Conservation (phyloP, 1,284 basidiomycete species). For the Microbotryomycetes sp. region DNA sequence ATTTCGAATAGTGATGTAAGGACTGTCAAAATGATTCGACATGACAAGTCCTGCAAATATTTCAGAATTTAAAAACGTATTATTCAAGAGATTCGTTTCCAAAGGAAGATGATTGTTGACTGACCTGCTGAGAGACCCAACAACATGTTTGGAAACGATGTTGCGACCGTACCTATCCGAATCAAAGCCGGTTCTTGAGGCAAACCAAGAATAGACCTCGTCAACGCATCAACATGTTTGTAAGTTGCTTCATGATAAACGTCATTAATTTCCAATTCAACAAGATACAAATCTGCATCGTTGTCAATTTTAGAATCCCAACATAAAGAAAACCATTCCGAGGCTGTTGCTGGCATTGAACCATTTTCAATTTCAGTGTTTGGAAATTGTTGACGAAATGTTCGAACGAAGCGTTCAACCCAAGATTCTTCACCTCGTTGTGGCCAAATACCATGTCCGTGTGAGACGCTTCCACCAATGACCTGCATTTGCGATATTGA, state of each 20-base stretch:
- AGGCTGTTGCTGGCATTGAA: neutral
- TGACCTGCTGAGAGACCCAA: neutral
- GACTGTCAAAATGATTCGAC: neutral
- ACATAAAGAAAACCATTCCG: slow-evolving; percentile 22
- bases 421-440: neutral
- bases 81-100: too few species aligned
- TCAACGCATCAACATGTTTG: neutral
- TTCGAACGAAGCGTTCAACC: neutral
- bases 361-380: neutral
- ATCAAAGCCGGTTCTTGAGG: slow-evolving; percentile 24
- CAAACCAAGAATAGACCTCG: slow-evolving; percentile 8
- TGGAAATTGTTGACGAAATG: neutral
- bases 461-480: slow-evolving; percentile 30
- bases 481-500: neutral
- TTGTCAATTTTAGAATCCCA: slow-evolving; percentile 8
- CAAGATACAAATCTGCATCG: slow-evolving; percentile 23
- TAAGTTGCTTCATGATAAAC: neutral
- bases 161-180: slow-evolving; percentile 4
- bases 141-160: slow-evolving; percentile 12
- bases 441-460: neutral
- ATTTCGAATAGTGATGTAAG: slow-evolving; percentile 9
- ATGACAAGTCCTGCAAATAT: neutral
- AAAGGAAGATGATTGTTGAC: slow-evolving; percentile 5
- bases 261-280: slow-evolving; percentile 18
- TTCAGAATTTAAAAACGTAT: too few species aligned